These are phyloP conservation scores for Xylaria sp. DNA, from an alignment of 2,329 filamentous ascomycete species.

Conservation along the genomic window DNA sequence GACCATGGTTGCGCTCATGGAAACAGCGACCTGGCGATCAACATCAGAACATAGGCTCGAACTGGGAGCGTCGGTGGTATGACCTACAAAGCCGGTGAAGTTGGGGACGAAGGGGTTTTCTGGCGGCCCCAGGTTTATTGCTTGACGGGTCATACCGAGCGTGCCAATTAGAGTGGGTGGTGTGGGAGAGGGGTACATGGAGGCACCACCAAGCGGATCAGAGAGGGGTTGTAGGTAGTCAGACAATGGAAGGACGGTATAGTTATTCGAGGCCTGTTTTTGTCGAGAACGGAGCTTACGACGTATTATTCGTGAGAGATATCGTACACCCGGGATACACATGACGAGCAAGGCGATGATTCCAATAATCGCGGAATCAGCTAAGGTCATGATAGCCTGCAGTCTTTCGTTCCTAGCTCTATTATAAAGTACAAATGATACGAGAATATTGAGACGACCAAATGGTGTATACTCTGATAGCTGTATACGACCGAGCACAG, in stretches of 20 bases:
- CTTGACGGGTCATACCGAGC: not conserved
- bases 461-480: not conserved
- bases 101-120: not conserved
- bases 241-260: not conserved
- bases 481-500: not conserved
- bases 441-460: not conserved
- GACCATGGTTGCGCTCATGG: not conserved
- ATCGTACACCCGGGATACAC: not conserved
- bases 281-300: not conserved
- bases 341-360: constrained; percentile 5
- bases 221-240: not conserved
- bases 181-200: not conserved
- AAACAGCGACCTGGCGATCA: not conserved
- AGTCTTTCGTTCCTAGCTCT: not conserved
- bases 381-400: not conserved
- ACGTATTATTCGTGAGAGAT: not conserved
- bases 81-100: not conserved
- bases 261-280: not conserved
- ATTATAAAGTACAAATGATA: not conserved
- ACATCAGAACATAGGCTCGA: not conserved
- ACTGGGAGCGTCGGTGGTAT: no score
- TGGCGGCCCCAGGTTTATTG: not conserved
- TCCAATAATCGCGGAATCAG: not conserved
- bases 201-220: not conserved
- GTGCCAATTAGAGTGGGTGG: not conserved